Evolutionary conservation across 2,329 filamentous ascomycete species (phyloP).

Genomic region (Keithomyces neogunnii): DNA sequence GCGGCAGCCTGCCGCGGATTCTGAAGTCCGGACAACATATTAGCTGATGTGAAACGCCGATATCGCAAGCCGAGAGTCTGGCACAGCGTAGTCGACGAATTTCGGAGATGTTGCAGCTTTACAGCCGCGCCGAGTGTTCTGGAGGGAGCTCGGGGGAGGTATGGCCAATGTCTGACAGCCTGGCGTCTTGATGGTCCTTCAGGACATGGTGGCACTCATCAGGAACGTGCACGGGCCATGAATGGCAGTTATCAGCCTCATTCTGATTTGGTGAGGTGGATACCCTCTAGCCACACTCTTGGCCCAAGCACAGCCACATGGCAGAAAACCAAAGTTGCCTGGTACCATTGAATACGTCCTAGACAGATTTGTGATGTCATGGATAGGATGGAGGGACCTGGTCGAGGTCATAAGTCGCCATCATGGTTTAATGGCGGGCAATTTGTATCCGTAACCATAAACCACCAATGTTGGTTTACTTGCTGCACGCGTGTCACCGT

Average conservation of each 20-base stretch:
- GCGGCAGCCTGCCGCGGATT: constrained; percentile 74
- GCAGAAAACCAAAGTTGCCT: too few relatives aligned
- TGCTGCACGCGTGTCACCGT: too few relatives aligned
- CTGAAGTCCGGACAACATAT: constrained; percentile 60
- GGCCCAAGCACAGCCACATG: background rate
- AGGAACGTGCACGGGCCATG: background rate
- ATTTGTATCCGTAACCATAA: too few relatives aligned
- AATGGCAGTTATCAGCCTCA: background rate
- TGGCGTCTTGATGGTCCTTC: constrained; percentile 9
- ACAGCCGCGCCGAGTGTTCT: background rate
- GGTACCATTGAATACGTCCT: background rate
- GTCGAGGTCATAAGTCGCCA: constrained; percentile 17
- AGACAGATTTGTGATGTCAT: constrained; percentile 4
- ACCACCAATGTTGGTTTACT: too few relatives aligned
- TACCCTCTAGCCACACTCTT: background rate
- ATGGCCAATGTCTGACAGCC: constrained; percentile 1
- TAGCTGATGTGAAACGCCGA: background rate
- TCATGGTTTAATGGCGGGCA: too few relatives aligned
- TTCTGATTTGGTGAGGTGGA: background rate
- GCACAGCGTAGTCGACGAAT: background rate
- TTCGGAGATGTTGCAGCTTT: background rate
- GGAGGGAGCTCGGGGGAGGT: background rate
- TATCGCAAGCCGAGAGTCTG: too few relatives aligned
- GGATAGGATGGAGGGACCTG: constrained; percentile 7
- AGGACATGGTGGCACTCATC: constrained; percentile 18